Percentiles rank a stretch among this genome's conserved stretches.
Evolutionary conservation across 495 filamentous ascomycete species (phyloP).

Genomic region (Hypoxylon fragiforme): DNA sequence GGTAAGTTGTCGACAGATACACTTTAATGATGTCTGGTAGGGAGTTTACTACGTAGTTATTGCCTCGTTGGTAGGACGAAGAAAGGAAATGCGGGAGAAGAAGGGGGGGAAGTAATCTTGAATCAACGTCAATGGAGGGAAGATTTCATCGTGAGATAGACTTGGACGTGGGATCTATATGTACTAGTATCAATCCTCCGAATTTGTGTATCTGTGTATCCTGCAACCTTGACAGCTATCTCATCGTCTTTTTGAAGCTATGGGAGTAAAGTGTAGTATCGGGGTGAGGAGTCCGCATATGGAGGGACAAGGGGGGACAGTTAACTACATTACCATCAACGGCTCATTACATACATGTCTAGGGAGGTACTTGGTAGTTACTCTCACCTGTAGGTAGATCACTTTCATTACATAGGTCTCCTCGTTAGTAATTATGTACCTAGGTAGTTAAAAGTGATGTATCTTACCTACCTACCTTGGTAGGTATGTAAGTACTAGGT

Average conservation of each 20-base stretch:
- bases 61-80: no score
- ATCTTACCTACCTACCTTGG: not conserved
- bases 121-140: not conserved
- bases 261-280: conserved; percentile 35
- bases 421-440: not conserved
- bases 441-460: not conserved
- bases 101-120: not conserved
- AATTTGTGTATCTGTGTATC: conserved; percentile 28
- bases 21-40: not conserved
- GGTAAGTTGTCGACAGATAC: conserved; percentile 11
- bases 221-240: conserved; percentile 27
- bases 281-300: conserved; percentile 29
- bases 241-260: conserved; percentile 12
- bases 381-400: no score
- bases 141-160: not conserved
- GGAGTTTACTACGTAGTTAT: no score
- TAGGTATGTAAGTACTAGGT: not conserved
- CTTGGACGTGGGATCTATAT: conserved; percentile 11
- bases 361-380: no score
- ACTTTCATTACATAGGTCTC: no score
- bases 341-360: no score
- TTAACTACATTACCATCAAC: conserved; percentile 18
- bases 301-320: conserved; percentile 12
- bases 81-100: not conserved
- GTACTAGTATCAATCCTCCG: conserved; percentile 26